Percentiles rank a stretch among this genome's conserved stretches.
phyloP scores from a whole-genome alignment of 2,329 filamentous ascomycete genomes.

The Juglanconis juglandina region DNA sequence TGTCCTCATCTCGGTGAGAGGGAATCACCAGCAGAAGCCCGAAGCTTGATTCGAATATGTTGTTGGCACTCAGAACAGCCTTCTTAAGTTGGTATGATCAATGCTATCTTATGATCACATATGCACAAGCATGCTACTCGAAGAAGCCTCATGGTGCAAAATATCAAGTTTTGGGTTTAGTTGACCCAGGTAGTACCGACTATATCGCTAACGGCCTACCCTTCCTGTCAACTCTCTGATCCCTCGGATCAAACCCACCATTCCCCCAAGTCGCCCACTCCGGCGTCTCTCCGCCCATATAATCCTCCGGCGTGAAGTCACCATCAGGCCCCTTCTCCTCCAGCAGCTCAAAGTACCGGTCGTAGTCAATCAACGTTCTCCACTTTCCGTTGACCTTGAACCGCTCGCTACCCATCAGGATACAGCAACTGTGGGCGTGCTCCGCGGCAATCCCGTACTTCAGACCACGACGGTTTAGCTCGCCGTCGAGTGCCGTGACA shows the following conservation, averaged over 20 bases:
- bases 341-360: constrained; percentile 79
- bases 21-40: no score
- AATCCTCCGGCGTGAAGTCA: constrained; percentile 83
- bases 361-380: constrained; percentile 90
- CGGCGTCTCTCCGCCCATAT: constrained; percentile 78
- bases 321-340: constrained; percentile 64
- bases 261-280: constrained; percentile 96
- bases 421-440: constrained; percentile 92
- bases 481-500: constrained; percentile 68
- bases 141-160: no score
- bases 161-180: background rate
- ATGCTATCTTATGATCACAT: no score
- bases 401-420: constrained; percentile 76
- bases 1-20: no score
- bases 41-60: no score
- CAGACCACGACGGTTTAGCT: constrained; percentile 67
- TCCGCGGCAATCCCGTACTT: constrained; percentile 90
- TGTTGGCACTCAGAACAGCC: no score
- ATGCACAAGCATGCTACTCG: no score
- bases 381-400: constrained; percentile 77
- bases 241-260: constrained; percentile 88
- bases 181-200: background rate
- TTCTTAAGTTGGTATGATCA: no score
- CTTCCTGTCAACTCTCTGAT: constrained; percentile 83
- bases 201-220: constrained; percentile 60